Evolutionary conservation across 129 eudicot genomes (phyloP).

Genomic region (Pittosporum tobira): DNA sequence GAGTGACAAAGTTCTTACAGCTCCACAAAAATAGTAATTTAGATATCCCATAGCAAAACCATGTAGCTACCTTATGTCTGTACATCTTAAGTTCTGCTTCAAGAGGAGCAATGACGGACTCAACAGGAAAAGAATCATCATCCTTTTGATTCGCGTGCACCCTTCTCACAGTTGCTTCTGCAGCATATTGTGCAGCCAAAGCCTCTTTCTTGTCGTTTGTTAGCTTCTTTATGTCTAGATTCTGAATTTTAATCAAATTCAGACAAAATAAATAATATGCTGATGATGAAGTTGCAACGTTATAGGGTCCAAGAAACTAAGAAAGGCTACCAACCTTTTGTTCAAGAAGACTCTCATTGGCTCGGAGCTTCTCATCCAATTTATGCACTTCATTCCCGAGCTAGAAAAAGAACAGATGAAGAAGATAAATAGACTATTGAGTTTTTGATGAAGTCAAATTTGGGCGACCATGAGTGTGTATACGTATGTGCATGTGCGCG

Average conservation of each 20-base stretch:
- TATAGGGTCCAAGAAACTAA: neutral
- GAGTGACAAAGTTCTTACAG: no score
- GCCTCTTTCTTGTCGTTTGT: conserved; percentile 75
- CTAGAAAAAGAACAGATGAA: conserved; percentile 28
- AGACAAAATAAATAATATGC: neutral
- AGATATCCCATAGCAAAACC: conserved; percentile 2
- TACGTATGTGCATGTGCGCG: neutral
- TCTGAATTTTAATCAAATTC: conserved; percentile 38
- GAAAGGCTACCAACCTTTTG: conserved; percentile 50
- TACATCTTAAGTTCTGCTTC: conserved; percentile 79
- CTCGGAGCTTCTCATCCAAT: conserved; percentile 54
- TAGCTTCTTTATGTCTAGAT: conserved; percentile 75
- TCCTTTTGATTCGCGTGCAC: conserved; percentile 72
- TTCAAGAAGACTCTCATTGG: conserved; percentile 43
- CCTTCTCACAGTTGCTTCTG: conserved; percentile 84
- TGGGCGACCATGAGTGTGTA: neutral
- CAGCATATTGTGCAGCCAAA: conserved; percentile 85
- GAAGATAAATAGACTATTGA: neutral
- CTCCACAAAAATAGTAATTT: no score
- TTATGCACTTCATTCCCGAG: conserved; percentile 45
- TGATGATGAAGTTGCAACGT: neutral
- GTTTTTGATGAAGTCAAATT: neutral
- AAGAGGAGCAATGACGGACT: conserved; percentile 75
- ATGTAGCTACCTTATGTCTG: conserved; percentile 57
- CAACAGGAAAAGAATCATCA: conserved; percentile 66